These are phyloP conservation scores for Yamadazyma spencermartinsiae DNA, from an alignment of 1,139 yeast species.

Conservation along the genomic window DNA sequence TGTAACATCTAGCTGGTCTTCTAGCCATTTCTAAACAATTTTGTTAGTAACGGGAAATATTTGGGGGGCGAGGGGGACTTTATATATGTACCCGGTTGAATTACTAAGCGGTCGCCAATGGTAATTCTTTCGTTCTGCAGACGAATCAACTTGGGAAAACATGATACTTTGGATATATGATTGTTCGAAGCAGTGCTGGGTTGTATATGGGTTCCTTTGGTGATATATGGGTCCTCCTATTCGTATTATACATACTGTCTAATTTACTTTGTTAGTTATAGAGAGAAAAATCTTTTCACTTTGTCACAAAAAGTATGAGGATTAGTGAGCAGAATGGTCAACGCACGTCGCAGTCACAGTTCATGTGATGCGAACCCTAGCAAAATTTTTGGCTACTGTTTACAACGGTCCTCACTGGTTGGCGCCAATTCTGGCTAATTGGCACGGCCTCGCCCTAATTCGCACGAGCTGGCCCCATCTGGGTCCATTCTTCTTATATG, in stretches of 20 bases:
- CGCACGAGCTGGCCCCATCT: not conserved
- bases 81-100: conserved; percentile 1
- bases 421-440: not conserved
- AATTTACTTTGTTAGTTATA: conserved; percentile 5
- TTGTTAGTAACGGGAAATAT: conserved; percentile 31
- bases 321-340: conserved; percentile 3
- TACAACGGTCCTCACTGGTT: too few relatives aligned
- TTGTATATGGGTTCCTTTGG: too few relatives aligned
- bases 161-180: too few relatives aligned
- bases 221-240: not conserved
- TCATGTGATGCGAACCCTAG: too few relatives aligned
- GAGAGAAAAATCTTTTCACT: conserved; percentile 8
- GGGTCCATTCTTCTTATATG: not conserved
- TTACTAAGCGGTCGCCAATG: not conserved
- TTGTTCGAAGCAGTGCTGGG: too few relatives aligned
- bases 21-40: conserved; percentile 83
- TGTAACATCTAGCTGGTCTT: conserved; percentile 99
- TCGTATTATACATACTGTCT: conserved; percentile 6
- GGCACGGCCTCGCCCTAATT: not conserved
- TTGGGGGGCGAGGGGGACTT: not conserved
- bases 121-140: not conserved
- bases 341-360: conserved; percentile 5
- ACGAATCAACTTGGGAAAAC: not conserved
- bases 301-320: conserved; percentile 1
- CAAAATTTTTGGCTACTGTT: too few relatives aligned